Evolutionary conservation across 495 filamentous ascomycete genomes (phyloP).

Genomic region (Penicillium macrosclerotiorum): DNA sequence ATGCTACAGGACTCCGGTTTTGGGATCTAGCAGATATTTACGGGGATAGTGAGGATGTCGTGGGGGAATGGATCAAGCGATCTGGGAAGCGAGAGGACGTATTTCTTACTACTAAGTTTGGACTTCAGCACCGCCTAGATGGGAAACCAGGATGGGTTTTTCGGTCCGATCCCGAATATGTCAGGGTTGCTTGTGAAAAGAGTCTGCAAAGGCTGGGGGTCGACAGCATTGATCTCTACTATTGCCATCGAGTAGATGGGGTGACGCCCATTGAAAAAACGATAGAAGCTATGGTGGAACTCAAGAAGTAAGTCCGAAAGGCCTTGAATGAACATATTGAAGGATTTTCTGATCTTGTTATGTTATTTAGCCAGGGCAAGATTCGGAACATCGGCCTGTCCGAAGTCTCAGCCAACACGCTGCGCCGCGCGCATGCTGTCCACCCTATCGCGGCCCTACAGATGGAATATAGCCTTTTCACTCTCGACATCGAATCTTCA

Average conservation of each 20-base stretch:
- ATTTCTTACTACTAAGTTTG: conserved; percentile 60
- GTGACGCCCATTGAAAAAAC: conserved; percentile 56
- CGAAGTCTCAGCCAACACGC: conserved; percentile 52
- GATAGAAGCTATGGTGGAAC: conserved; percentile 57
- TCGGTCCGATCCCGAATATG: conserved; percentile 53
- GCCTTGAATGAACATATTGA: no score
- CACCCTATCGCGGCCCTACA: conserved; percentile 60
- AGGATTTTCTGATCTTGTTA: neutral
- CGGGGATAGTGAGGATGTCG: conserved; percentile 42
- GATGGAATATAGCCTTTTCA: conserved; percentile 62
- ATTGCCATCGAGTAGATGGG: conserved; percentile 41
- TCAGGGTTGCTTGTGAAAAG: conserved; percentile 47
- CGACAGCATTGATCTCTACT: conserved; percentile 60
- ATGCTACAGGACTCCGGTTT: conserved; percentile 52
- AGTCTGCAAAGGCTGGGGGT: conserved; percentile 52
- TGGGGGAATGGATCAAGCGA: conserved; percentile 56
- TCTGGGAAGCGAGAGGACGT: conserved; percentile 55
- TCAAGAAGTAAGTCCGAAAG: conserved; percentile 39
- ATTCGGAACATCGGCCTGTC: conserved; percentile 55
- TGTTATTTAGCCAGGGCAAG: conserved; percentile 49
- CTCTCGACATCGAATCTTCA: conserved; percentile 55
- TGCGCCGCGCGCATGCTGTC: conserved; percentile 61
- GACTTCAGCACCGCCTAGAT: conserved; percentile 20
- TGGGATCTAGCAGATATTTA: conserved; percentile 61
- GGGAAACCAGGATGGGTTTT: conserved; percentile 17